Percentiles rank a stretch among this genome's conserved stretches.
Conservation (phyloP, 495 filamentous ascomycete genomes). For the Massariosphaeria phaeospora region DNA sequence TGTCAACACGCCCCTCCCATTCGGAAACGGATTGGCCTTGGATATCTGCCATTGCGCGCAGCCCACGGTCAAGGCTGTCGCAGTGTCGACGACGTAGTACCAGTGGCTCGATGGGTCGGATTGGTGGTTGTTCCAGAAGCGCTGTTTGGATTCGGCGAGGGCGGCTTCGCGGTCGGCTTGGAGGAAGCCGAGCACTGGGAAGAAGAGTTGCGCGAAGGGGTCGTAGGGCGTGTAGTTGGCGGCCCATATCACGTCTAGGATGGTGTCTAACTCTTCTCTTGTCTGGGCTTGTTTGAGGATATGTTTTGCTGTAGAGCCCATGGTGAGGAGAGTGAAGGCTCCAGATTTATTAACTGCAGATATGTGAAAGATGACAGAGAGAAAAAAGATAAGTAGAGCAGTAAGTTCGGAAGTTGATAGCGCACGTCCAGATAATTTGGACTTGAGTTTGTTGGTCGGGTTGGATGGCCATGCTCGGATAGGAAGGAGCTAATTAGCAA, state of each 20-base stretch:
- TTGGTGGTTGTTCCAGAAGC: conserved; percentile 15
- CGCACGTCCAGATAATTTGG: too few species aligned
- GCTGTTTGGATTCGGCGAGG: conserved; percentile 13
- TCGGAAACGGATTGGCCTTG: conserved; percentile 15
- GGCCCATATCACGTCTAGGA: conserved; percentile 23
- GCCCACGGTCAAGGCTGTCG: conserved; percentile 5
- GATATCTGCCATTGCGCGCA: conserved; percentile 16
- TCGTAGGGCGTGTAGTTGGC: conserved; percentile 25
- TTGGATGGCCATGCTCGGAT: too few species aligned
- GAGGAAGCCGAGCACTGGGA: conserved; percentile 7
- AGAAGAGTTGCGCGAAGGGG: conserved; percentile 21
- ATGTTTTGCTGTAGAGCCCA: not conserved
- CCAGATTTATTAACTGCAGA: too few species aligned
- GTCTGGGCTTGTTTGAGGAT: conserved; percentile 7
- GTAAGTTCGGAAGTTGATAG: too few species aligned
- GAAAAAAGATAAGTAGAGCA: too few species aligned
- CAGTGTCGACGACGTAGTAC: conserved; percentile 18
- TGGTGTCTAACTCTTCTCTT: conserved; percentile 4
- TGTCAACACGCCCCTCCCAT: conserved; percentile 1
- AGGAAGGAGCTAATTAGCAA: too few species aligned
- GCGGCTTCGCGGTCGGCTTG: conserved; percentile 10
- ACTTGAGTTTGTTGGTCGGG: too few species aligned
- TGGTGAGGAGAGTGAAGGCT: not conserved
- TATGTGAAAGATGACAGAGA: too few species aligned
- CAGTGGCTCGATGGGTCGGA: conserved; percentile 16